Percentiles rank a stretch among this genome's conserved stretches.
Conservation (phyloP, 139 green algal genomes). For the Tetraselmis chui region DNA sequence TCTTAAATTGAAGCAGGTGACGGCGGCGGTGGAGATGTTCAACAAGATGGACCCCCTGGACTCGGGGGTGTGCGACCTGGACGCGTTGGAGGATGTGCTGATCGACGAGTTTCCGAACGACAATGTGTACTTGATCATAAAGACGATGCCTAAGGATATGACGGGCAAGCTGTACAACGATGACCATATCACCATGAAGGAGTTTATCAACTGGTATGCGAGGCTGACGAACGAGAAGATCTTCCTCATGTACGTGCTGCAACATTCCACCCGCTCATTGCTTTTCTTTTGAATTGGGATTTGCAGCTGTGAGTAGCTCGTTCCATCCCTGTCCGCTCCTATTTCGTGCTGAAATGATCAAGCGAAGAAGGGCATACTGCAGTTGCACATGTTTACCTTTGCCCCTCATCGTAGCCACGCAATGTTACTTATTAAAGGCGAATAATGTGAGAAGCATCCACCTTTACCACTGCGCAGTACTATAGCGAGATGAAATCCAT, state of each 20-base stretch:
- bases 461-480: too few relatives aligned
- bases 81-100: not conserved
- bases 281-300: too few relatives aligned
- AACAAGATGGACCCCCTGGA: not conserved
- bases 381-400: too few relatives aligned
- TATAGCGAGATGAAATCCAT: too few relatives aligned
- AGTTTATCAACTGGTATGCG: not conserved
- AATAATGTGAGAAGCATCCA: too few relatives aligned
- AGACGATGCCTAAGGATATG: not conserved
- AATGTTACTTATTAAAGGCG: too few relatives aligned
- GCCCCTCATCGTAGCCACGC: too few relatives aligned
- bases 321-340: too few relatives aligned
- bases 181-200: not conserved
- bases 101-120: not conserved
- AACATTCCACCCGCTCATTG: too few relatives aligned
- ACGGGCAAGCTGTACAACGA: not conserved
- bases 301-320: too few relatives aligned
- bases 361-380: too few relatives aligned
- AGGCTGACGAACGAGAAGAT: not conserved
- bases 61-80: not conserved
- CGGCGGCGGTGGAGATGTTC: not conserved
- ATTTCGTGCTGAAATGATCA: too few relatives aligned
- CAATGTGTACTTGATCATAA: not conserved
- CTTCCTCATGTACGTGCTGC: not conserved
- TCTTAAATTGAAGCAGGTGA: not conserved